Evolutionary conservation across 208 protist genomes (phyloP), one percentile per base, ranked within the genome.

Genomic region (Crithidia sp.): DNA sequence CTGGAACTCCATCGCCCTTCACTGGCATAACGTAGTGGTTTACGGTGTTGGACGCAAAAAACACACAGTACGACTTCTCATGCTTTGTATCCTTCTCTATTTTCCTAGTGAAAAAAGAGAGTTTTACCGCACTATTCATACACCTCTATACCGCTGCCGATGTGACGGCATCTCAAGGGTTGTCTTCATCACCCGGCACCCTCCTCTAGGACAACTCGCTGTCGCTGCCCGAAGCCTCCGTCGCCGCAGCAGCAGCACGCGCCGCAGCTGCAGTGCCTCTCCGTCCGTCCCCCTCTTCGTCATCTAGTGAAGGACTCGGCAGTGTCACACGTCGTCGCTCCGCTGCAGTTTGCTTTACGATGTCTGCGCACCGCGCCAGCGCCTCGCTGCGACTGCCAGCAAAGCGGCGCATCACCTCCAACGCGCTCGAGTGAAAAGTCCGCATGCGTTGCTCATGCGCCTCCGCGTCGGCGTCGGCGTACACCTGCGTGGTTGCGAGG

Each of bases 331-430:
- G 68, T 6, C 76, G 70, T 14, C 50, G 60, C 63, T 63, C 69
- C 9, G 76, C 71, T 4, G 81, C 76, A 44, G 82, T 79, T 16
- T 74, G 79, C 62, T 81, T 81, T 19, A 96, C 87, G 4, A 94
- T 81, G 17, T 84, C 79, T 4, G 88, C 83, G 63, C 92, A 96
- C 63, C 86, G 83, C 13, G 82, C 79, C 58, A 96, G 65, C 57
- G 94, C 91, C 60, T 87, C 86, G 39, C 92, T 88, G 2, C 89
- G 85, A 65, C 88, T 94, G 39, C 82, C 79, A 12, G 88, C 87
- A 57, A 96, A 92, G 41, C 81, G 81, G 14, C 76, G 82, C 59
- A 96, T 83, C 53, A 96, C 85, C 40, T 93, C 86, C 19, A 87
- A 79, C 14, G 89, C 91, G n/a, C 79, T 90, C 47, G 80, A 14